These are phyloP conservation scores for Biscogniauxia mediterranea DNA, from an alignment of 2,329 filamentous ascomycete genomes.

Conservation along the genomic window DNA sequence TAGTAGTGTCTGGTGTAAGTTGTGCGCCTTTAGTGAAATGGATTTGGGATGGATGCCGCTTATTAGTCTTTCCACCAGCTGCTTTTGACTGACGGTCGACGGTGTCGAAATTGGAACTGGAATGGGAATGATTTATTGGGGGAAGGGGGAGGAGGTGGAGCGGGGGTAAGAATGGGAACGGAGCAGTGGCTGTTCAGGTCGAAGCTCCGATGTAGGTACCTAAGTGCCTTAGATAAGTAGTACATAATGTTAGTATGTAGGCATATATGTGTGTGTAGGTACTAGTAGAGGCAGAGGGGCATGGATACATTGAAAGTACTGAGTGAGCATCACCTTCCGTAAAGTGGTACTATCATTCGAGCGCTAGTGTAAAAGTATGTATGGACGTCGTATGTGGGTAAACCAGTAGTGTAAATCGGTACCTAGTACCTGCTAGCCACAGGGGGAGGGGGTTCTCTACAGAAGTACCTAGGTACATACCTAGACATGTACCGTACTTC, in stretches of 20 bases:
- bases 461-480: background rate
- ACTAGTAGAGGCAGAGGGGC: background rate
- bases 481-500: background rate
- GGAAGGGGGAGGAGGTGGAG: no score
- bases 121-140: background rate
- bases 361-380: constrained; percentile 2
- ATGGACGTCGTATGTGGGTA: constrained; percentile 3
- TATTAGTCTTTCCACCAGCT: background rate
- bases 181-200: constrained; percentile 2
- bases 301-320: background rate
- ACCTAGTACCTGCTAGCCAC: background rate
- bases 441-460: background rate
- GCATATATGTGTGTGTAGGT: no score
- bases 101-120: background rate
- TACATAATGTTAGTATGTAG: no score
- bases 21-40: background rate
- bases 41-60: background rate
- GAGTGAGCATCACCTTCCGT: background rate
- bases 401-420: background rate
- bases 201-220: background rate
- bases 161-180: no score
- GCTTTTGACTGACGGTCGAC: background rate
- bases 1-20: no score
- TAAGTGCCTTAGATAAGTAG: background rate
- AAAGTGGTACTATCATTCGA: background rate